phyloP scores from a whole-genome alignment of 257 asterid genomes.

The Salvia hispanica region DNA sequence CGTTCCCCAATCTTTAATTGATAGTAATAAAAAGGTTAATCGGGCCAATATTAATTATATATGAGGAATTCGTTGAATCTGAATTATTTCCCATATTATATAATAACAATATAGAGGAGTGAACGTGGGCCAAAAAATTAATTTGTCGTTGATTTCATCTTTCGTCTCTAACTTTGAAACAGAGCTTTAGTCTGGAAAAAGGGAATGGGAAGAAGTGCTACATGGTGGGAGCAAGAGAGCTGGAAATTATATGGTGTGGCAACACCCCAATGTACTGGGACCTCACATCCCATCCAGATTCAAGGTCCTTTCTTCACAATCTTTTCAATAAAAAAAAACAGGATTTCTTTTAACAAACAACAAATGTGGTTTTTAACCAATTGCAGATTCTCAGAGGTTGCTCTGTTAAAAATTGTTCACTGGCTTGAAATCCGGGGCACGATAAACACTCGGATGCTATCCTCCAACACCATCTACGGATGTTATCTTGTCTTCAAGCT shows the following conservation, averaged over 20 bases:
- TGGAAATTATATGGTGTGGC: constrained; percentile 24
- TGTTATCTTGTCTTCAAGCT: constrained; percentile 32
- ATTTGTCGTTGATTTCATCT: no score
- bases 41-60: no score
- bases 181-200: constrained; percentile 37
- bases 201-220: constrained; percentile 38
- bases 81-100: no score
- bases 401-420: constrained; percentile 19
- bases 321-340: no score
- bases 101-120: no score
- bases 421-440: constrained; percentile 26
- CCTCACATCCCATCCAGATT: not conserved
- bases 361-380: no score
- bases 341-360: no score
- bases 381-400: constrained; percentile 42
- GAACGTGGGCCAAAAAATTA: no score
- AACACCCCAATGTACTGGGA: constrained; percentile 26
- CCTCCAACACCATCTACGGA: constrained; percentile 10
- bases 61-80: no score
- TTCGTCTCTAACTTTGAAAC: not conserved
- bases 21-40: no score
- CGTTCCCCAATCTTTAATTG: no score
- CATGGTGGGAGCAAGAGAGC: constrained; percentile 35
- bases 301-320: constrained; percentile 27
- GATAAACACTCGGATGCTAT: constrained; percentile 1